These are phyloP conservation scores for Trichoderma brevicompactum DNA, from an alignment of 2,329 filamentous ascomycete species.

Conservation along the genomic window DNA sequence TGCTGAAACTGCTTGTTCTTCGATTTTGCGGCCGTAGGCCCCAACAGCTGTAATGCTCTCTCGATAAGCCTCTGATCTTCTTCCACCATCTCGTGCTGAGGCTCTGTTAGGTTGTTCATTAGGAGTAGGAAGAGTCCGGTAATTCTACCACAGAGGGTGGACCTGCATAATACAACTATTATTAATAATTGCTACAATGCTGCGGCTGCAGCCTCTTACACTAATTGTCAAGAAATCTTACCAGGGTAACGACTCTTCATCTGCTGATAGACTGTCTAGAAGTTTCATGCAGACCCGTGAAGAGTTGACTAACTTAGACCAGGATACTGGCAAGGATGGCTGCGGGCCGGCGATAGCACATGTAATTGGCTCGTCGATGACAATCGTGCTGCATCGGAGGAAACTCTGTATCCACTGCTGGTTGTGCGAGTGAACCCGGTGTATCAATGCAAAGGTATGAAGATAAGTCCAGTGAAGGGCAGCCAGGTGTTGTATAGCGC, in stretches of 20 bases:
- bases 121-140: neutral
- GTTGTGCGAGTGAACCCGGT: neutral
- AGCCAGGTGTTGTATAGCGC: neutral
- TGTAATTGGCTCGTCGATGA: neutral
- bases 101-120: neutral
- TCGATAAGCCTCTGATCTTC: slow-evolving; percentile 6
- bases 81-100: neutral
- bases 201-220: neutral
- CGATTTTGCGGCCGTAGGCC: neutral
- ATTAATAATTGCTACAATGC: neutral
- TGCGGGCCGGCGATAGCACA: neutral
- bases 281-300: neutral
- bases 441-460: neutral
- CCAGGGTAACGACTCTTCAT: neutral
- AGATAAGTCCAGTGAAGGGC: slow-evolving; percentile 1
- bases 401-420: neutral
- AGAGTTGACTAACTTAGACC: neutral
- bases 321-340: neutral
- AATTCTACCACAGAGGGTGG: neutral
- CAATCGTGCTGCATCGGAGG: neutral
- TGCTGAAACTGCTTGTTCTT: neutral
- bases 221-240: neutral
- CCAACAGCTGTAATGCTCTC: neutral
- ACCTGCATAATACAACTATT: neutral
- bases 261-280: neutral